Evolutionary conservation across 495 filamentous ascomycete genomes (phyloP).

Genomic region (Penicillium egyptiacum): DNA sequence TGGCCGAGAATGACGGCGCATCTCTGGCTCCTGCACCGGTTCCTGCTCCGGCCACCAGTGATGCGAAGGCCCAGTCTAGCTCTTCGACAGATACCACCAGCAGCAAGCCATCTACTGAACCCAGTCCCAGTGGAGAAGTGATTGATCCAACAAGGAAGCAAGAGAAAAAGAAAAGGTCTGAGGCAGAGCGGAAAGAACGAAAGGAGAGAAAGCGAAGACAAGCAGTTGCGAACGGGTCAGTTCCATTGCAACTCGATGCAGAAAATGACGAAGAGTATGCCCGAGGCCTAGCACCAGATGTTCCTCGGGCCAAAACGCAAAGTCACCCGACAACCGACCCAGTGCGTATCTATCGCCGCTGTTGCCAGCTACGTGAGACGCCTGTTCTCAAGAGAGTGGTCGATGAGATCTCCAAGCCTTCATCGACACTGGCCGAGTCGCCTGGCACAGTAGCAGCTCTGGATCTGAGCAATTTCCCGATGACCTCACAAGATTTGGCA

Average conservation of each 20-base stretch:
- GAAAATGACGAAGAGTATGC: conserved; percentile 54
- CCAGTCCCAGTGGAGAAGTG: conserved; percentile 35
- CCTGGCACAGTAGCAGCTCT: conserved; percentile 75
- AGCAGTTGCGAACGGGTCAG: conserved; percentile 77
- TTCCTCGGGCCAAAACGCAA: conserved; percentile 51
- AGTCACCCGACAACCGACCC: conserved; percentile 85
- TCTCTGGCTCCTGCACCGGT: neutral
- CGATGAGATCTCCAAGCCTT: conserved; percentile 74
- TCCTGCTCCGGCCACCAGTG: neutral
- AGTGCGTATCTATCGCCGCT: conserved; percentile 87
- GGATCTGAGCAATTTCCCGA: conserved; percentile 79
- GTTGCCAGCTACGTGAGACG: conserved; percentile 90
- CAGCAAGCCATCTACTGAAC: conserved; percentile 20
- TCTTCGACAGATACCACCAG: conserved; percentile 2
- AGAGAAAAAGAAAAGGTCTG: conserved; percentile 89
- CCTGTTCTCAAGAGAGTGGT: conserved; percentile 84
- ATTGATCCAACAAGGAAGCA: conserved; percentile 67
- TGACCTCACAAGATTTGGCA: conserved; percentile 77
- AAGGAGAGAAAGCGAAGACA: conserved; percentile 78
- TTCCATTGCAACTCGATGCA: conserved; percentile 72
- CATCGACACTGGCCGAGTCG: conserved; percentile 55
- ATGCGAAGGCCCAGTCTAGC: conserved; percentile 7
- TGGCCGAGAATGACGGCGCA: conserved; percentile 56
- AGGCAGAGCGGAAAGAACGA: conserved; percentile 81
- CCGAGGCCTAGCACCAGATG: conserved; percentile 19